Percentiles rank a stretch among this genome's conserved stretches.
Conservation (phyloP, 2,329 filamentous ascomycete genomes). For the Mycosphaerella arachidis region DNA sequence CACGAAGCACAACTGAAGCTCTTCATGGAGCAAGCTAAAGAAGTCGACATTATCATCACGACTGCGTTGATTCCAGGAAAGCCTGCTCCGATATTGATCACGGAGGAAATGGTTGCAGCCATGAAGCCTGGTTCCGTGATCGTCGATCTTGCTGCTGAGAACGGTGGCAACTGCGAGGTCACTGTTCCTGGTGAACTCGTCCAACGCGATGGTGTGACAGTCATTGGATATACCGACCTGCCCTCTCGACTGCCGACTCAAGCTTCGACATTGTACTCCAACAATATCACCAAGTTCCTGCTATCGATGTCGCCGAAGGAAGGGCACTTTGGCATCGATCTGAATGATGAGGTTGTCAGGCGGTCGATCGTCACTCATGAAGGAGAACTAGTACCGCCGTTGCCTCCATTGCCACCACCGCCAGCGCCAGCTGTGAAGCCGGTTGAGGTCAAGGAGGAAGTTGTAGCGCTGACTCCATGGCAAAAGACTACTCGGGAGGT, state of each 20-base stretch:
- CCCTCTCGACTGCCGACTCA: conserved; percentile 83
- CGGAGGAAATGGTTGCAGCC: conserved; percentile 69
- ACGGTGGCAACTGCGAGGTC: conserved; percentile 81
- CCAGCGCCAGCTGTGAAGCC: conserved; percentile 48
- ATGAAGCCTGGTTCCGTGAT: conserved; percentile 90
- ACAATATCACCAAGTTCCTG: conserved; percentile 87
- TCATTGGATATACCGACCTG: conserved; percentile 69
- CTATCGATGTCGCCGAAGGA: conserved; percentile 75
- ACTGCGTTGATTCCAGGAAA: conserved; percentile 86
- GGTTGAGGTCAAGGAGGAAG: conserved; percentile 52
- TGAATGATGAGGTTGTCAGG: conserved; percentile 79
- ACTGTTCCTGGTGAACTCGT: conserved; percentile 66
- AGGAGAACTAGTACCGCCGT: conserved; percentile 69
- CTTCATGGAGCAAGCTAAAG: conserved; percentile 78
- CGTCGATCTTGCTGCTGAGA: conserved; percentile 82
- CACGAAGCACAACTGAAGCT: conserved; percentile 90
- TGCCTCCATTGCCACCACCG: conserved; percentile 63
- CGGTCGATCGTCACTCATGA: conserved; percentile 78
- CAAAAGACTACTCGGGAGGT: conserved; percentile 76
- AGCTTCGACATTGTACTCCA: conserved; percentile 84
- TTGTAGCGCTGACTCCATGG: conserved; percentile 71
- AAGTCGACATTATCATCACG: conserved; percentile 89
- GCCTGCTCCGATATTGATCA: conserved; percentile 78
- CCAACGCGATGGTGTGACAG: conserved; percentile 71
- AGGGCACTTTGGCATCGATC: conserved; percentile 73